phyloP scores from a whole-genome alignment of 371 early-diverging fungal species.

The Mortierella sp. region DNA sequence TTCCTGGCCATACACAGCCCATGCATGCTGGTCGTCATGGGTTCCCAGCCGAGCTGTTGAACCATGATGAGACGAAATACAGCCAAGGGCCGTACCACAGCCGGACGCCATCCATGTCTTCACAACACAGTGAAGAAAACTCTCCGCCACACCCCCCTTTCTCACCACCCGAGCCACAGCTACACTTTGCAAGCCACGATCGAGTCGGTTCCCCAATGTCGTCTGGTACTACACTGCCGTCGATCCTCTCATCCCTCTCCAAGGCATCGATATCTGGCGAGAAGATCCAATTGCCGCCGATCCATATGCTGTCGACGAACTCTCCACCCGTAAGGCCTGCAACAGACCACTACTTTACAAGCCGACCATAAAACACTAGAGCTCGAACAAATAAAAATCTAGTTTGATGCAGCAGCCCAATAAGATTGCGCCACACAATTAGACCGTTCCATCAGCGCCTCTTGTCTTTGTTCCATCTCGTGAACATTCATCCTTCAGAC shows the following conservation, averaged over 20 bases:
- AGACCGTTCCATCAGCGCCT: too few species aligned
- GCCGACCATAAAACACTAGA: background rate
- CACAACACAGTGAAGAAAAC: slow-evolving; percentile 47
- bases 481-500: too few species aligned
- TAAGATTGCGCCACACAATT: too few species aligned
- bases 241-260: slow-evolving; percentile 20
- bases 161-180: slow-evolving; percentile 28
- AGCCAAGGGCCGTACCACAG: slow-evolving; percentile 23
- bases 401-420: too few species aligned
- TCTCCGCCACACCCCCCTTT: slow-evolving; percentile 40
- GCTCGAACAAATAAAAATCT: too few species aligned
- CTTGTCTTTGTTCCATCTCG: too few species aligned
- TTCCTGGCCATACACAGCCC: slow-evolving; percentile 3
- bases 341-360: background rate
- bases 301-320: slow-evolving; percentile 36
- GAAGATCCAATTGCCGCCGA: slow-evolving; percentile 45
- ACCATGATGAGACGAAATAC: slow-evolving; percentile 30
- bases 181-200: too few species aligned
- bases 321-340: slow-evolving; percentile 10
- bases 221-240: slow-evolving; percentile 6
- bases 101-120: slow-evolving; percentile 52
- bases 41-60: slow-evolving; percentile 21
- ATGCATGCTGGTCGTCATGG: slow-evolving; percentile 32
- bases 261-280: slow-evolving; percentile 6
- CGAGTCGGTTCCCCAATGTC: background rate